Evolutionary conservation across 192 early-diverging fungal species (phyloP).

Genomic region (Coemansia sp.): DNA sequence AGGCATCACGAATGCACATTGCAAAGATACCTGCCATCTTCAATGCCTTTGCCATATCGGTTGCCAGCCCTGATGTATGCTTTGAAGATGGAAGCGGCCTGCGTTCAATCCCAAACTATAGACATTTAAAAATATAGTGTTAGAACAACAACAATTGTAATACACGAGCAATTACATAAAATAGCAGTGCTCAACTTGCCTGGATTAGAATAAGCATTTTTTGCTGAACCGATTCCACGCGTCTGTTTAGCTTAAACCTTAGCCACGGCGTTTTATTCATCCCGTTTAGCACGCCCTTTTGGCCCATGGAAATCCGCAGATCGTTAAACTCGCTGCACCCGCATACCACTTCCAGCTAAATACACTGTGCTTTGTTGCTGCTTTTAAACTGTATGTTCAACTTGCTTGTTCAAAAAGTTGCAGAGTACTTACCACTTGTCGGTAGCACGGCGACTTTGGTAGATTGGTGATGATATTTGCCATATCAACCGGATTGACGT

Average conservation of each 20-base stretch:
- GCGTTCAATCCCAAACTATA: conserved; percentile 33
- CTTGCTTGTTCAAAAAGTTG: neutral
- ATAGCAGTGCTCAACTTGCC: conserved; percentile 10
- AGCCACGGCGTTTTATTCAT: conserved; percentile 29
- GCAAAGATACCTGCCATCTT: conserved; percentile 19
- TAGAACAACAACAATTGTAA: neutral
- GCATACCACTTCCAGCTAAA: conserved; percentile 31
- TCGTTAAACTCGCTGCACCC: conserved; percentile 22
- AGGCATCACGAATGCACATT: conserved; percentile 32
- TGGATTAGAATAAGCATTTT: conserved; percentile 40
- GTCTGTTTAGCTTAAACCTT: conserved; percentile 4
- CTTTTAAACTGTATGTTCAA: neutral
- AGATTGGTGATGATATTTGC: conserved; percentile 5
- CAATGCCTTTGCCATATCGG: conserved; percentile 29
- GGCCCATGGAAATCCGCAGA: conserved; percentile 28
- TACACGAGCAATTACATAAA: neutral
- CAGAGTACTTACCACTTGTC: conserved; percentile 32
- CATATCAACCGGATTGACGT: conserved; percentile 34
- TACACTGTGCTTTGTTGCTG: neutral
- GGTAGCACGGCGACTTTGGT: conserved; percentile 19
- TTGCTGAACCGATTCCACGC: conserved; percentile 20
- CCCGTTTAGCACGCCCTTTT: conserved; percentile 40
- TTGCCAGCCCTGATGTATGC: conserved; percentile 20
- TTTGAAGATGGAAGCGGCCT: conserved; percentile 23
- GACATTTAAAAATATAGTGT: neutral